phyloP scores from a whole-genome alignment of 176 grass and related monocot genomes.

The Musa troglodytarum region DNA sequence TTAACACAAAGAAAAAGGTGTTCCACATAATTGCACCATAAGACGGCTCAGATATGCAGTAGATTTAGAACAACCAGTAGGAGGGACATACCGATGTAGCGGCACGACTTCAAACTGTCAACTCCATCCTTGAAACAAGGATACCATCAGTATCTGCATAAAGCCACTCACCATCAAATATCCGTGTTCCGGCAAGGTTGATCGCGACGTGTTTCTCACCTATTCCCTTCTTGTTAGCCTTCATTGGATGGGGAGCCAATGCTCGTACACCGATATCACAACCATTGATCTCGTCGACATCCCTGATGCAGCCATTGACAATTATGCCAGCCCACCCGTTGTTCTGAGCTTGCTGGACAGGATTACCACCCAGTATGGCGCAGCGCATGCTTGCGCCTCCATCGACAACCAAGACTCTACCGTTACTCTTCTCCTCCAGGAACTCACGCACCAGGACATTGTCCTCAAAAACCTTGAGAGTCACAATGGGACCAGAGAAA shows the following conservation, averaged over 20 bases:
- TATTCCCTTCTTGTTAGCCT: background rate
- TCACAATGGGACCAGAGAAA: conserved; percentile 1
- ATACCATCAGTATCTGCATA: background rate
- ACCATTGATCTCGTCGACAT: background rate
- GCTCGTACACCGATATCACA: background rate
- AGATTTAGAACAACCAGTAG: too few relatives aligned
- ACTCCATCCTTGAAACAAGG: background rate
- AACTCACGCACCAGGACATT: conserved; percentile 4
- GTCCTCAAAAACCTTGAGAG: background rate
- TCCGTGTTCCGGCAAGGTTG: background rate
- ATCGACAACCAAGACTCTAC: background rate
- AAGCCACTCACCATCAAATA: background rate
- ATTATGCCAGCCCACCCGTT: conserved; percentile 1
- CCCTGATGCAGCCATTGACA: background rate
- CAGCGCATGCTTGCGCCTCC: background rate
- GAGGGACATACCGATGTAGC: too few relatives aligned
- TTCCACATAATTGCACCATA: too few relatives aligned
- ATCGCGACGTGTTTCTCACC: background rate
- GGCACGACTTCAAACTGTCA: background rate
- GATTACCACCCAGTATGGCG: background rate
- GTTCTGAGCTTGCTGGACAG: background rate
- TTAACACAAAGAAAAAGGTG: too few relatives aligned
- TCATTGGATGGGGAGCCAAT: background rate
- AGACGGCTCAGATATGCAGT: too few relatives aligned
- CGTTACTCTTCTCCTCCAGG: background rate